Evolutionary conservation across 345 rosid species (phyloP), one percentile per base, ranked within the genome.

Genomic region (Arabidopsis suecica): DNA sequence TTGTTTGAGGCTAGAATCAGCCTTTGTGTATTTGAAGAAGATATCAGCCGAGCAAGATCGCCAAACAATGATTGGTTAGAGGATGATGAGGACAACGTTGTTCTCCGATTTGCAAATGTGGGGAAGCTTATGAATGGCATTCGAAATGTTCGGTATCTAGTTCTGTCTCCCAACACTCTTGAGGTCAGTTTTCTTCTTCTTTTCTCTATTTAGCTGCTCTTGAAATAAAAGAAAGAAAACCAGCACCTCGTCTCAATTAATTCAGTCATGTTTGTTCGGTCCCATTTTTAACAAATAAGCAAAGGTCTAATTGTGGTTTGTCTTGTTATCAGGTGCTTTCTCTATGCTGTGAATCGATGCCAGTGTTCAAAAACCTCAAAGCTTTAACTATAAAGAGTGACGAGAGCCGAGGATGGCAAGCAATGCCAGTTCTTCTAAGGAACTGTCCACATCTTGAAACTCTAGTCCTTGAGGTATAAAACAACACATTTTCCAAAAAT

Each of bases 331-430:
- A 40, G 66, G 7, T 61, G 10, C 65, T 60, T 60, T 60, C 65
- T 20, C 65, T 20, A 2, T 37, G 65, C 8, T 18, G 9, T 60
- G 65, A 60, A 13, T 38, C 65, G 0, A 2, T 60, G 32, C 48
- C 48, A 23, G 65, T 61, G 6, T 61, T 61, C 49, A 61, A 61
- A 34, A 61, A 61, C 34, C 65, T 61, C 18, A 38, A 22, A 23
- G 10, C 13, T 0, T 20, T 61, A 23, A 14, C 18, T 40, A 11
- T 40, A 5, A 7, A 5, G 16, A 61, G 65, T 41, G 5, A 6
- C 34, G 4, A 4, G 10, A 6, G 1, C 0, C 18, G 20, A 47
- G 50, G 62, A 58, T 58, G 62, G 62, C 42, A 58, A 33, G 62
- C 62, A 9, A 33, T 58, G 62, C 62, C 62, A 58, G 25, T 14